A percentile compares a stretch with the other conserved stretches of the same genome.
phyloP scores from a whole-genome alignment of 164 flowering plant species.

The Vitis amurensis region DNA sequence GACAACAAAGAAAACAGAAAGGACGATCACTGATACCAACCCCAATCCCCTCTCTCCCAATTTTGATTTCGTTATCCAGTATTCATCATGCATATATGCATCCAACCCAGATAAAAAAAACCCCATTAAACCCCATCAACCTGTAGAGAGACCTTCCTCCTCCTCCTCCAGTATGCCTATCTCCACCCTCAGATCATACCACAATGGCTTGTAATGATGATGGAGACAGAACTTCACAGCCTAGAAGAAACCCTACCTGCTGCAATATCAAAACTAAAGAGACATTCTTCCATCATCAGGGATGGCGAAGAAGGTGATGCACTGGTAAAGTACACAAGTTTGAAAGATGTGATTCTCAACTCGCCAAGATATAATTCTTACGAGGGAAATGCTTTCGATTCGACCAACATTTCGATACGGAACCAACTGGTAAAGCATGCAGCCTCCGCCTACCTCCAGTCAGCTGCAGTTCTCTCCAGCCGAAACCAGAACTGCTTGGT shows the following conservation, averaged over 20 bases:
- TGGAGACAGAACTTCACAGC: conserved; percentile 1
- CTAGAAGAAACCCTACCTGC: background rate
- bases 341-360: conserved; percentile 38
- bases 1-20: no score
- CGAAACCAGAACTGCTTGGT: conserved; percentile 34
- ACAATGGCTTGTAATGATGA: background rate
- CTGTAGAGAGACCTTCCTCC: no score
- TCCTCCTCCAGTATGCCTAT: no score
- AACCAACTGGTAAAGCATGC: conserved; percentile 64
- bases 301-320: conserved; percentile 10
- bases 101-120: no score
- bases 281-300: conserved; percentile 1
- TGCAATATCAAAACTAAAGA: background rate
- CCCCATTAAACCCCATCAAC: no score
- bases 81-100: no score
- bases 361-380: conserved; percentile 2
- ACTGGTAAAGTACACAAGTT: conserved; percentile 39
- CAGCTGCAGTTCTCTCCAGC: conserved; percentile 29
- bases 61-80: no score
- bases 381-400: conserved; percentile 16
- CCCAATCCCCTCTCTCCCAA: no score
- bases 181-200: no score
- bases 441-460: conserved; percentile 66
- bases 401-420: conserved; percentile 37
- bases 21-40: no score